Evolutionary conservation across 352 stramenopile genomes (phyloP).

Genomic region (Pythium inflatum): DNA sequence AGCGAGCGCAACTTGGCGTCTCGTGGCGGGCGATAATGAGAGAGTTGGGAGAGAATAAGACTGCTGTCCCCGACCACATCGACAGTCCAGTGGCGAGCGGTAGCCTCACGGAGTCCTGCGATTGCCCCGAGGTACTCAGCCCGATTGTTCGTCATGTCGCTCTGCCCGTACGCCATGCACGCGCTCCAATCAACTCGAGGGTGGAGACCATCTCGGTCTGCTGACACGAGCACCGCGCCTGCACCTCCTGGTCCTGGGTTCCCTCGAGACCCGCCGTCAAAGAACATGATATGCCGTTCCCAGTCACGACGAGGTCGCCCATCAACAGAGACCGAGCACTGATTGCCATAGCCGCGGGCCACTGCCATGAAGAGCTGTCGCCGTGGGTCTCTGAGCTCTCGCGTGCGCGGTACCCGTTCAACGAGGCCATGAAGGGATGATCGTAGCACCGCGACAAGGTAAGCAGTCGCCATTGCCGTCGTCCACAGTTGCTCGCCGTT

Average conservation of each 20-base stretch:
- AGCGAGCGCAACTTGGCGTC: background rate
- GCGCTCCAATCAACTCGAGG: no score
- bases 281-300: background rate
- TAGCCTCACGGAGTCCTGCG: background rate
- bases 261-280: background rate
- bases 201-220: no score
- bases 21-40: background rate
- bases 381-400: background rate
- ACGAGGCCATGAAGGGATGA: background rate
- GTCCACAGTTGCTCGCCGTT: background rate
- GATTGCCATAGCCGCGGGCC: background rate
- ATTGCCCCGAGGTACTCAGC: conserved; percentile 18
- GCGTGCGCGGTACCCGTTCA: background rate
- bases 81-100: background rate
- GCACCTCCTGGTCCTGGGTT: conserved; percentile 1
- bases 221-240: background rate
- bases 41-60: conserved; percentile 8
- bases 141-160: conserved; percentile 22
- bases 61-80: conserved; percentile 20
- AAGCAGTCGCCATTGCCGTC: background rate
- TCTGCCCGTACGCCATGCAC: conserved; percentile 1
- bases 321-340: no score
- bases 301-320: background rate
- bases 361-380: background rate
- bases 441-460: background rate